Base-by-base conservation (phyloP, 441 rosid species). In the Brassica hybrid region DNA sequence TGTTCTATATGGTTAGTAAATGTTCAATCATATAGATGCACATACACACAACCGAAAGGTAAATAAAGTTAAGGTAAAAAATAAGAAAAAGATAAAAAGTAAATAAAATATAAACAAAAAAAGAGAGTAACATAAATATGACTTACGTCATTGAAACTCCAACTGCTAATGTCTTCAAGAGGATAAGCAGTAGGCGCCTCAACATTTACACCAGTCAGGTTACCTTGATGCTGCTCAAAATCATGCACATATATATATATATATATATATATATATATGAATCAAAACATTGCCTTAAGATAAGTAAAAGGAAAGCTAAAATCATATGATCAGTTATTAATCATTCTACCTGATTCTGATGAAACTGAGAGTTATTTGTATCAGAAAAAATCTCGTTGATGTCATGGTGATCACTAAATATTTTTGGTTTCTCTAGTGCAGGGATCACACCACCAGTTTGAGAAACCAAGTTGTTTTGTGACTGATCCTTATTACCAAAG, bases 151-250 rank as follows among this genome's bases (percentile, higher is more conserved):
- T 65, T 21, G 32, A 65, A 30, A 6, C 30, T 27, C 76, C 32
- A 19, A 21, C 32, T 8, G 45, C 2, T 9, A 8, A n/a, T 30
- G 74, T 60, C 69, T 48, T 69, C 45, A 69, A 16, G 19, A 63
- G 65, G 65, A 25, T 8, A 16, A 50, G 43, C n/a, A 25, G 34
- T 56, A 23, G 60, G 3, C n/a, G 30, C 6, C 32, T 21, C n/a
- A 77, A 14, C 2, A 65, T 30, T 57, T 77, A 32, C 60, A 56
- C n/a, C 23, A 9, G 2, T 41, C 71, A 38, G 8, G 9, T 41
- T 2, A n/a, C 10, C 38, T 65, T 77, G 52, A 71, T 43, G 14
- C 71, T 77, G 52, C 54, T 71, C 17, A 65, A 65, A 71, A 77
- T 14, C 19, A 71, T 56, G 6, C 18, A 41, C 14, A n/a, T n/a